Conservation (phyloP, 305 asterid genomes). For the Solanum chacoense region DNA sequence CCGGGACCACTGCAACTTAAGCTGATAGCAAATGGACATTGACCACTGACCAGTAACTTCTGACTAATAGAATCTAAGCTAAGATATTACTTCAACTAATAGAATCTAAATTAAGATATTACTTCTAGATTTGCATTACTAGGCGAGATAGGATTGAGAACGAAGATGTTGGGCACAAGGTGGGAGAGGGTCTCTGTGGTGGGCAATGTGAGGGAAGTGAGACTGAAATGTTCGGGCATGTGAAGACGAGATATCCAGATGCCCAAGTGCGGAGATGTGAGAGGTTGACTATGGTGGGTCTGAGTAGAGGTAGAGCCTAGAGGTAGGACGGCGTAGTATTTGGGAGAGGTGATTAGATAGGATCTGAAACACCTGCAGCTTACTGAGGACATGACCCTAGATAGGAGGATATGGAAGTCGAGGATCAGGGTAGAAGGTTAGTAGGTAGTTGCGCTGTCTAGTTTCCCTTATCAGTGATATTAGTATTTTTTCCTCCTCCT, state of each 20-base stretch:
- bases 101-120: not conserved
- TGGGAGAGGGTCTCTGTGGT: not conserved
- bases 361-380: not conserved
- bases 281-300: not conserved
- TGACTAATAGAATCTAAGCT: not conserved
- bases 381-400: not conserved
- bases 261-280: not conserved
- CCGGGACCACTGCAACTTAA: not conserved
- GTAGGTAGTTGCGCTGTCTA: not conserved
- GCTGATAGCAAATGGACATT: not conserved
- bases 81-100: not conserved
- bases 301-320: not conserved
- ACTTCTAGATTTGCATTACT: not conserved
- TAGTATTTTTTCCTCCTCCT: not conserved
- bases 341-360: not conserved
- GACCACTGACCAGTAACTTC: not conserved
- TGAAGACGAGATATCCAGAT: not conserved
- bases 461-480: not conserved
- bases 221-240: not conserved
- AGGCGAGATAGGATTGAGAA: not conserved
- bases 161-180: not conserved
- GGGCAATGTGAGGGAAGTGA: not conserved
- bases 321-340: not conserved
- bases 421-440: not conserved
- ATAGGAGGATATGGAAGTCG: not conserved